A percentile compares a stretch with the other conserved stretches of the same genome.
Conservation (phyloP, 2,329 filamentous ascomycete genomes). For the Thelonectria rubi region DNA sequence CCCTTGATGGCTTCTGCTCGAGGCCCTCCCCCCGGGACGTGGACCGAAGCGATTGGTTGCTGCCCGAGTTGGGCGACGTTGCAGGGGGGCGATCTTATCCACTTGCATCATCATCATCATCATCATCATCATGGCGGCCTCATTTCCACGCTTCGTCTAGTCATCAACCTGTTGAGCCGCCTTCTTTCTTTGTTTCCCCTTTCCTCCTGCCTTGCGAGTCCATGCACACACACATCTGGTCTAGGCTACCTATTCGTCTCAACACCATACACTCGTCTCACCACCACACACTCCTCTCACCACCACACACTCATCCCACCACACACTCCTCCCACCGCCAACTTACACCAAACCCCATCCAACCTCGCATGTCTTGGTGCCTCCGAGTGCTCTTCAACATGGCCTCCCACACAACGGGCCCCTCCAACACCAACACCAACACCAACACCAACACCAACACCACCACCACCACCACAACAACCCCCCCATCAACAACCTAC, state of each 20-base stretch:
- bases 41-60: conserved; percentile 29
- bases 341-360: conserved; percentile 6
- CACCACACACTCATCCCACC: background rate
- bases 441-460: conserved; percentile 38
- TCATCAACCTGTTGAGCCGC: conserved; percentile 8
- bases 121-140: conserved; percentile 5
- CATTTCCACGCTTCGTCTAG: conserved; percentile 1
- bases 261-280: background rate
- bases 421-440: conserved; percentile 11
- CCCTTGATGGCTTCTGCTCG: conserved; percentile 7
- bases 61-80: conserved; percentile 17
- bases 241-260: background rate
- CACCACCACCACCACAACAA: background rate
- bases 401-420: conserved; percentile 30
- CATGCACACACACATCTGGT: no score
- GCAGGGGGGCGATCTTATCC: conserved; percentile 27
- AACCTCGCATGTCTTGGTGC: conserved; percentile 36
- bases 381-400: conserved; percentile 38
- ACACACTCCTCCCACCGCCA: no score
- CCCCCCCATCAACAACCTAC: conserved; percentile 32
- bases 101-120: conserved; percentile 19
- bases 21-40: conserved; percentile 20
- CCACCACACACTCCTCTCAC: background rate
- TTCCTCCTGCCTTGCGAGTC: background rate
- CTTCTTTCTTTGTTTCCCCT: conserved; percentile 13